Conservation (phyloP, 2,329 filamentous ascomycete species). For the Cercospora zeae-maydis region DNA sequence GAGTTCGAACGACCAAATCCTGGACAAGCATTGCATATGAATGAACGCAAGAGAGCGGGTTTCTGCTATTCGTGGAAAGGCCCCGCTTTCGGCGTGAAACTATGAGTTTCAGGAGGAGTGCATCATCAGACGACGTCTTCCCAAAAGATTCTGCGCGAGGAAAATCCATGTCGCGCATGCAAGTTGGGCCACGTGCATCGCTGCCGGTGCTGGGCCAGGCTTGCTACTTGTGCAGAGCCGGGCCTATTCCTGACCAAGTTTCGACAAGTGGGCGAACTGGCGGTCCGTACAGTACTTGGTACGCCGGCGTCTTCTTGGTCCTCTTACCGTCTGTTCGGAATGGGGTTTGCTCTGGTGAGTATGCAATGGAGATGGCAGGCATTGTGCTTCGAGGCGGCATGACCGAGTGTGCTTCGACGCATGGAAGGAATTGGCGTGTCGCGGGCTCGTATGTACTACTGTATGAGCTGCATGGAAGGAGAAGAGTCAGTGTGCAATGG, state of each 20-base stretch:
- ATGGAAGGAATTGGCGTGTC: background rate
- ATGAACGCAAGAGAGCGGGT: too few relatives aligned
- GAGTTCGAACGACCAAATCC: too few relatives aligned
- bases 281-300: background rate
- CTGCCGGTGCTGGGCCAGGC: background rate
- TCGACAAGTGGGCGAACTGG: background rate
- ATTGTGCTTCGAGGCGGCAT: background rate
- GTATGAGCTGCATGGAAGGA: background rate
- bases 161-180: conserved; percentile 10
- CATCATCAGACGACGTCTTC: background rate
- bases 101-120: background rate
- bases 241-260: background rate
- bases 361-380: background rate
- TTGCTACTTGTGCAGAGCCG: background rate
- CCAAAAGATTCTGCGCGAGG: conserved; percentile 1
- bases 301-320: background rate
- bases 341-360: background rate
- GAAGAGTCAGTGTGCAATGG: background rate
- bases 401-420: background rate
- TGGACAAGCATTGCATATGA: too few relatives aligned
- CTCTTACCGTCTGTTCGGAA: background rate
- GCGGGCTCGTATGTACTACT: background rate
- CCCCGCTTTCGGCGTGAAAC: background rate
- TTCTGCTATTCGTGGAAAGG: background rate
- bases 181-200: background rate